Conservation (phyloP, 768 basidiomycete species). For the Phylloporus sp. region DNA sequence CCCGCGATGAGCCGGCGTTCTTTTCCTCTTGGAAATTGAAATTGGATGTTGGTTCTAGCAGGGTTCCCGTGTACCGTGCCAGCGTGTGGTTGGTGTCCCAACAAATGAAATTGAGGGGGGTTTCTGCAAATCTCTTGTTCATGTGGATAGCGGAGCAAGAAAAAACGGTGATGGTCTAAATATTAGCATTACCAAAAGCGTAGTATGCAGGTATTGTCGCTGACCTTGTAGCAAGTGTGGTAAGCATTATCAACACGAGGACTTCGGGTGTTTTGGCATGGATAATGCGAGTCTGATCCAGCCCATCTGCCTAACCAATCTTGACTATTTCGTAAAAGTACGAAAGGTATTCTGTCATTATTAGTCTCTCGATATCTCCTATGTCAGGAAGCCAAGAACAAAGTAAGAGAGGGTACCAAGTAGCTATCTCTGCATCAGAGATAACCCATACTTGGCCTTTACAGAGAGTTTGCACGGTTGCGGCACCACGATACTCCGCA, state of each 20-base stretch:
- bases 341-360: not conserved
- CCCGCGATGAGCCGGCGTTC: not conserved
- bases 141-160: not conserved
- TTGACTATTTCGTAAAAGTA: too few relatives aligned
- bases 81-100: conserved; percentile 3
- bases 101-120: not conserved
- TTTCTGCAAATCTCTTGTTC: not conserved
- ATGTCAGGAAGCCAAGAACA: not conserved
- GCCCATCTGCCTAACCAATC: too few relatives aligned
- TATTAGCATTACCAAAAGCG: not conserved
- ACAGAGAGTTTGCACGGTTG: not conserved
- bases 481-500: not conserved
- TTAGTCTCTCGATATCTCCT: too few relatives aligned
- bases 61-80: not conserved
- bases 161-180: too few relatives aligned
- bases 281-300: too few relatives aligned
- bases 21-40: not conserved
- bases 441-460: not conserved
- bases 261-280: too few relatives aligned
- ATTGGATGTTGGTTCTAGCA: conserved; percentile 1
- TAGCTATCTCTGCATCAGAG: not conserved
- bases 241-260: not conserved
- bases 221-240: not conserved
- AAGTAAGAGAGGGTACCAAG: too few relatives aligned
- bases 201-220: not conserved